Conservation (phyloP, 164 flowering plant genomes). For the Liquidambar formosana region DNA sequence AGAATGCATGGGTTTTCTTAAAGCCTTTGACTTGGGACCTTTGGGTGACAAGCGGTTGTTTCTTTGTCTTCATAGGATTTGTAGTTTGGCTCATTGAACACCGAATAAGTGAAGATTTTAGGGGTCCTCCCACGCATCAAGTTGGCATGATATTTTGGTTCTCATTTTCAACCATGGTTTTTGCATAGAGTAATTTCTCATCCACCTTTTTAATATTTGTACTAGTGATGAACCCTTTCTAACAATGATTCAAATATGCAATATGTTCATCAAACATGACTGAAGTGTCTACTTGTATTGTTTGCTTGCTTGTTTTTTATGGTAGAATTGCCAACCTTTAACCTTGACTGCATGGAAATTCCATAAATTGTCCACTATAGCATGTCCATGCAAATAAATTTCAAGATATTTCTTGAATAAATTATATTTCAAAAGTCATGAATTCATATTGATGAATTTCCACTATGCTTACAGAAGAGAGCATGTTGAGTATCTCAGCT, state of each 20-base stretch:
- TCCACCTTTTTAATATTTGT: too few relatives aligned
- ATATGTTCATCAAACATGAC: too few relatives aligned
- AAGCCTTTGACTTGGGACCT: slow-evolving; percentile 35
- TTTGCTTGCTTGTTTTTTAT: too few relatives aligned
- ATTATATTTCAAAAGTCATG: neutral
- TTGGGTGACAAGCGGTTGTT: slow-evolving; percentile 31
- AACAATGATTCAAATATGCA: too few relatives aligned
- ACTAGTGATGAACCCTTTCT: too few relatives aligned
- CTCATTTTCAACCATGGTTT: slow-evolving; percentile 27
- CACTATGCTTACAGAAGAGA: slow-evolving; percentile 33
- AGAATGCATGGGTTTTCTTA: slow-evolving; percentile 45
- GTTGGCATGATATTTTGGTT: slow-evolving; percentile 22
- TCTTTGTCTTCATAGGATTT: slow-evolving; percentile 30
- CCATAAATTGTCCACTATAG: too few relatives aligned
- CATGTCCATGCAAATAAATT: too few relatives aligned
- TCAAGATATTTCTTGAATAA: too few relatives aligned
- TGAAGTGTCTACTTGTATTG: too few relatives aligned
- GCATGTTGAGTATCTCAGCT: slow-evolving; percentile 36
- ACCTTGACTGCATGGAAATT: too few relatives aligned
- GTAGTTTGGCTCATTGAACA: slow-evolving; percentile 30
- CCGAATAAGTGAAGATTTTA: slow-evolving; percentile 24
- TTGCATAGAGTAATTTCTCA: slow-evolving; percentile 38
- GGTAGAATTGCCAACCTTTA: too few relatives aligned
- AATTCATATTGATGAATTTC: neutral
- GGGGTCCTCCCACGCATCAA: slow-evolving; percentile 21